phyloP scores from a whole-genome alignment of 225 moss, liverwort and hornwort genomes.

The Anthoceros angustus region DNA sequence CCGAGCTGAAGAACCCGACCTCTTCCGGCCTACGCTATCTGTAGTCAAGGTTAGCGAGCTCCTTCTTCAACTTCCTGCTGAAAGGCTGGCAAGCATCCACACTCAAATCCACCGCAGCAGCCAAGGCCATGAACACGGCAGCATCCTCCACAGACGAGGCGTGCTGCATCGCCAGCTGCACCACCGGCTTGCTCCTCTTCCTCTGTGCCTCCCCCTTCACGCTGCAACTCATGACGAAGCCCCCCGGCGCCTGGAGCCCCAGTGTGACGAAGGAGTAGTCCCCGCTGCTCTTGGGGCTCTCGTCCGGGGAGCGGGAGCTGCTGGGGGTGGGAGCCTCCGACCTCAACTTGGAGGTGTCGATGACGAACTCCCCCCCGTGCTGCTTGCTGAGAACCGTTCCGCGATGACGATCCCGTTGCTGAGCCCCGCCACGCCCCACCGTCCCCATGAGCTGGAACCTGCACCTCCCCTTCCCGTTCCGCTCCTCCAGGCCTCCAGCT shows the following conservation, averaged over 20 bases:
- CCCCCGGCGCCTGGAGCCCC: constrained; percentile 48
- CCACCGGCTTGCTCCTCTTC: constrained; percentile 37
- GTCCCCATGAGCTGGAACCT: constrained; percentile 56
- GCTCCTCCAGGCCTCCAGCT: constrained; percentile 70
- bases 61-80: constrained; percentile 43
- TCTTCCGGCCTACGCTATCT: too few species aligned
- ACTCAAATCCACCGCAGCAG: constrained; percentile 73
- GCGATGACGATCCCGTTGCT: constrained; percentile 38
- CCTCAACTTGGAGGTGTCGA: constrained; percentile 48
- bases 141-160: constrained; percentile 68
- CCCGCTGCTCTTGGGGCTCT: constrained; percentile 59
- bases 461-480: constrained; percentile 41
- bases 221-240: constrained; percentile 71
- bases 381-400: constrained; percentile 39
- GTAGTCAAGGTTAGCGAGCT: constrained; percentile 4
- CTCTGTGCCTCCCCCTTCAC: constrained; percentile 44
- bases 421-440: constrained; percentile 42
- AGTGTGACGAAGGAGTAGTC: constrained; percentile 44
- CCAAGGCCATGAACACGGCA: constrained; percentile 68
- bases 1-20: too few species aligned
- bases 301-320: constrained; percentile 24
- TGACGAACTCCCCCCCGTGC: constrained; percentile 62
- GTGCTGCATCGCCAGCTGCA: constrained; percentile 73
- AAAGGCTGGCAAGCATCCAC: constrained; percentile 83
- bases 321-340: constrained; percentile 32